phyloP scores from a whole-genome alignment of 345 rosid genomes.

The Eucalyptus shirleyi region DNA sequence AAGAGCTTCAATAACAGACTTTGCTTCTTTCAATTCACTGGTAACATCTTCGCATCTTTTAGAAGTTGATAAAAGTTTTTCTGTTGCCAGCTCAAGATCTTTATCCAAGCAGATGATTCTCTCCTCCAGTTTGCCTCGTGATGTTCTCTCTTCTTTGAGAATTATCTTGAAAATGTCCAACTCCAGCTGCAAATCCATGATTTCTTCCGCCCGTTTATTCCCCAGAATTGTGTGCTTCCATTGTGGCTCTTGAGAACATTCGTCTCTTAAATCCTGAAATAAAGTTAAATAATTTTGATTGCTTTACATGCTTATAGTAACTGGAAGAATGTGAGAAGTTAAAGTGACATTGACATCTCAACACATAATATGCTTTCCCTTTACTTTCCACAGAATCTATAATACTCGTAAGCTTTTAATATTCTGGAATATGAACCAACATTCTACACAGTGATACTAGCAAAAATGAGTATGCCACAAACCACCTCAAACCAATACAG shows the following conservation, averaged over 20 bases:
- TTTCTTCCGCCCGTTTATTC: conserved; percentile 41
- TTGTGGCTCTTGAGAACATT: not conserved
- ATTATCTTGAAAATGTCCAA: conserved; percentile 70
- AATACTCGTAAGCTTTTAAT: not conserved
- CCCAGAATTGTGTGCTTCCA: conserved; percentile 10
- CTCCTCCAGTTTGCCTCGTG: conserved; percentile 31
- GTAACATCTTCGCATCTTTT: conserved; percentile 35
- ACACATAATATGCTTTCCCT: not conserved
- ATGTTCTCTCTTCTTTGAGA: conserved; percentile 68
- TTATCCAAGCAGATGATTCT: conserved; percentile 21
- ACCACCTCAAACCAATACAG: not conserved
- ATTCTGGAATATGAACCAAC: not conserved
- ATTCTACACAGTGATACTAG: not conserved
- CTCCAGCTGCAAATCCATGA: conserved; percentile 79
- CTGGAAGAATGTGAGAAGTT: not conserved
- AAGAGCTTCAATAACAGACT: conserved; percentile 64
- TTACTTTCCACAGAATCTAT: not conserved
- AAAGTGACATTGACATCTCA: not conserved
- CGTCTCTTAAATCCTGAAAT: not conserved
- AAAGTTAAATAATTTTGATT: not conserved
- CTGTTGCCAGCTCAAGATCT: conserved; percentile 43
- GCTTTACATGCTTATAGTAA: not conserved
- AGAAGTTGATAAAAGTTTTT: conserved; percentile 14
- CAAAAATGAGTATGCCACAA: not conserved
- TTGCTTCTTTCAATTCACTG: conserved; percentile 46